phyloP scores from a whole-genome alignment of 495 filamentous ascomycete species.

The Daldinia decipiens region DNA sequence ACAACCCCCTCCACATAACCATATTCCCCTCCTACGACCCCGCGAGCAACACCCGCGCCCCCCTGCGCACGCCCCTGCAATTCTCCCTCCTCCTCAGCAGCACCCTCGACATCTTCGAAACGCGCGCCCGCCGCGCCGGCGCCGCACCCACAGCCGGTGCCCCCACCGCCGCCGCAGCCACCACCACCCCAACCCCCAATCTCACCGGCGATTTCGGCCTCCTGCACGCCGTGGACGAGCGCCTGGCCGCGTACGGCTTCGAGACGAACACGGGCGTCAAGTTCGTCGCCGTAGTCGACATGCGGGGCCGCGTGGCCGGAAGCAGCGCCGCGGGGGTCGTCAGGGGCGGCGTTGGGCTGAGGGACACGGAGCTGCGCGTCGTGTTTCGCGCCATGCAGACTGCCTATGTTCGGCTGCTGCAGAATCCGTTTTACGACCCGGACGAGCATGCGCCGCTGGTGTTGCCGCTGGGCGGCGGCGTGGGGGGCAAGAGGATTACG shows the following conservation, averaged over 20 bases:
- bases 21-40: conserved; percentile 79
- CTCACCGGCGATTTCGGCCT: conserved; percentile 85
- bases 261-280: conserved; percentile 96
- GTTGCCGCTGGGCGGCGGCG: conserved; percentile 47
- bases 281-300: conserved; percentile 87
- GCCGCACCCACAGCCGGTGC: conserved; percentile 61
- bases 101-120: conserved; percentile 92
- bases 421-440: conserved; percentile 95
- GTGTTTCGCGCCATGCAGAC: conserved; percentile 91
- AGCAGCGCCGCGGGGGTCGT: conserved; percentile 7
- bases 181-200: conserved; percentile 49
- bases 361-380: conserved; percentile 84
- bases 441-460: conserved; percentile 72
- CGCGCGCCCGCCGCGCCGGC: conserved; percentile 74
- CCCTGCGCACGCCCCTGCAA: conserved; percentile 72
- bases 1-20: conserved; percentile 93
- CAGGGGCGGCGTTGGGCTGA: conserved; percentile 34
- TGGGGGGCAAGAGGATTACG: conserved; percentile 74
- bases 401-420: conserved; percentile 86
- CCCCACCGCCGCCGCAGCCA: conserved; percentile 32
- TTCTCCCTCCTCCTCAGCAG: conserved; percentile 91
- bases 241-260: conserved; percentile 91
- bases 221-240: conserved; percentile 91
- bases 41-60: conserved; percentile 54
- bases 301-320: conserved; percentile 66